Base-by-base conservation (phyloP, 2,329 filamentous ascomycete species). In the Stylonectria norvegica region DNA sequence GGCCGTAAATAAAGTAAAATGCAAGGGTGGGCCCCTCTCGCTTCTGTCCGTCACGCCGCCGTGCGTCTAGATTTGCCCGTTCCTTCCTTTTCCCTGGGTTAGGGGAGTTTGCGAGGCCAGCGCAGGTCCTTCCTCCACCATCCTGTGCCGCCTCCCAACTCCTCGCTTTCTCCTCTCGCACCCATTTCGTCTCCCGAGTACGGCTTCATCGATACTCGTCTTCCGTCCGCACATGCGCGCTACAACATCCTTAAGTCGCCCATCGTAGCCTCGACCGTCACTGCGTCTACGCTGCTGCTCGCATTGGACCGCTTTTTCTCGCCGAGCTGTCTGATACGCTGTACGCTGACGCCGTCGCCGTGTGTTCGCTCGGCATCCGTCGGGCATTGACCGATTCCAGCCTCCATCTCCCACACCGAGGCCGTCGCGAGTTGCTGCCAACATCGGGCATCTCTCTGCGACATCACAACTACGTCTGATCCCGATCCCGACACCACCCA, bases 21-120 rank as follows among this genome's bases (percentile, higher is more conserved):
- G 45, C 49, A 50, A 50, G 55, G 49, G 50, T 57, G 51, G 52
- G 49, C 49, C 51, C 45, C 48, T 49, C 53, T 53, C 44, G 50
- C 50, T 47, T 50, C 8, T 35, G 20, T 25, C 23, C 34, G 12
- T 23, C 51, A 60, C 58, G 34, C 56, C 53, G 35, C 50, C 52
- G 61, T 64, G 52, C 10, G 8, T 30, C 15, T 63, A 64, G 42
- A 41, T 37, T 50, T 54, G 57, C 61, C 61, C 61, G 64, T 64
- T 60, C 58, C 63, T 63, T 56, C 58, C 57, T 58, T 62, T 60
- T 47, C 61, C 59, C 58, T 69, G 66, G 66, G 66, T 69, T 54
- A 69, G 66, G 66, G 59, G 56, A 69, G 65, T 69, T 68, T 61
- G 55, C 48, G 50, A 50, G 52, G 56, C 58, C 58, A 63, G 61